These are phyloP conservation scores for Pulchroboletus neoregius DNA, from an alignment of 1,284 basidiomycete genomes.

Conservation along the genomic window DNA sequence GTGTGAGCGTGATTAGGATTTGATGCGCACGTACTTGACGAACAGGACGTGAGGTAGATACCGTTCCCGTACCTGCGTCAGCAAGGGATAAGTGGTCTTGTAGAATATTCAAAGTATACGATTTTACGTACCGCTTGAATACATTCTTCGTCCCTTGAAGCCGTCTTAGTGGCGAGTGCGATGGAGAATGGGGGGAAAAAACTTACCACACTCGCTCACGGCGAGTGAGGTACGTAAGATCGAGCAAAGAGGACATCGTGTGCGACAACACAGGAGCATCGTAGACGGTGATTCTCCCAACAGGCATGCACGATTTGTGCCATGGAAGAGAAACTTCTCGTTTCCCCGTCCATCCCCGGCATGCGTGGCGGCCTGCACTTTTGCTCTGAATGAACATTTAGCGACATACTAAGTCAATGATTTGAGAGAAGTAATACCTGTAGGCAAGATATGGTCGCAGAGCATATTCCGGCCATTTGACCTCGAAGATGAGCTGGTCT, in stretches of 20 bases:
- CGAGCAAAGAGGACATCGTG: conserved; percentile 17
- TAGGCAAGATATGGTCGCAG: conserved; percentile 16
- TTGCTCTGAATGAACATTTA: conserved; percentile 4
- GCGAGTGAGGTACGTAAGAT: conserved; percentile 18
- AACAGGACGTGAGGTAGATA: conserved; percentile 18
- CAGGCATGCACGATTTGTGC: conserved; percentile 18
- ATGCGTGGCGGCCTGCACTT: conserved; percentile 10
- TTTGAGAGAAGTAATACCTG: conserved; percentile 2
- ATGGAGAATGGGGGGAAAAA: neutral
- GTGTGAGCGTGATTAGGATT: neutral
- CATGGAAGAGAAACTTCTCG: conserved; percentile 16
- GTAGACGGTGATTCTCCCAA: conserved; percentile 17
- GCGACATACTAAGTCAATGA: too few species aligned
- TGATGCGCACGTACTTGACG: conserved; percentile 14
- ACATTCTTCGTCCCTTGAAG: conserved; percentile 17
- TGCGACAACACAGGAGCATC: conserved; percentile 8
- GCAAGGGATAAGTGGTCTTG: neutral
- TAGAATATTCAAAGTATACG: neutral
- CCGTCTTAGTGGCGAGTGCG: conserved; percentile 1
- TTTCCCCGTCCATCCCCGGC: conserved; percentile 14
- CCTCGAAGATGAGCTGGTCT: conserved; percentile 16
- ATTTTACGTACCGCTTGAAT: conserved; percentile 16
- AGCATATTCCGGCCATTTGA: conserved; percentile 12
- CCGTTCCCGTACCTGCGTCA: conserved; percentile 14
- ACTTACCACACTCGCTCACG: conserved; percentile 15